Percentiles rank a stretch among this genome's conserved stretches.
These are phyloP conservation scores for Aspergillus proliferans DNA, from an alignment of 2,329 filamentous ascomycete species.

Conservation along the genomic window DNA sequence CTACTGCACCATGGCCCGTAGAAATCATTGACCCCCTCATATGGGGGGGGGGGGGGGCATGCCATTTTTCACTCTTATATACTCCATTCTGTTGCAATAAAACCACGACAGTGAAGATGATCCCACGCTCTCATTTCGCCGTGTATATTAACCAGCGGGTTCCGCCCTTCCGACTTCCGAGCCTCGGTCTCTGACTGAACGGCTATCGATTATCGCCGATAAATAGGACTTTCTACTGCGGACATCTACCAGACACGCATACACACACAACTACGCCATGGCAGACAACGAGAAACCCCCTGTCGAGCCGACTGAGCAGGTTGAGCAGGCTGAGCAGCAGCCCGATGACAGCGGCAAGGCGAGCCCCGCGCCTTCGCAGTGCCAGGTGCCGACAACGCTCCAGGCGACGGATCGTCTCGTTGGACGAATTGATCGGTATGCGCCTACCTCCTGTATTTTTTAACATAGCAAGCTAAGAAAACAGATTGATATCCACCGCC, in stretches of 20 bases:
- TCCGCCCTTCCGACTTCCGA: slow-evolving; percentile 14
- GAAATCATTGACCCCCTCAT: too few species aligned
- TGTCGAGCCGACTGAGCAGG: slow-evolving; percentile 6
- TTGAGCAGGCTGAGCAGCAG: slow-evolving; percentile 1
- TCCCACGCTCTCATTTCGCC: not conserved
- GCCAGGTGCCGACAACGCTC: slow-evolving; percentile 21
- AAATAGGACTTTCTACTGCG: slow-evolving; percentile 1
- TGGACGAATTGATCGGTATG: slow-evolving; percentile 26
- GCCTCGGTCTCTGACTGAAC: slow-evolving; percentile 18
- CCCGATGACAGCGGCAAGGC: slow-evolving; percentile 4
- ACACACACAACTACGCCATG: slow-evolving; percentile 10
- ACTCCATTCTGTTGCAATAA: not conserved
- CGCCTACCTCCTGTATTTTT: not conserved
- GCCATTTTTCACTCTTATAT: not conserved
- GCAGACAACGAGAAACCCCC: slow-evolving; percentile 12
- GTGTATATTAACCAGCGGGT: not conserved
- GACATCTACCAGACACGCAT: not conserved
- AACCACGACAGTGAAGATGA: not conserved
- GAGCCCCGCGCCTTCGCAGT: slow-evolving; percentile 8
- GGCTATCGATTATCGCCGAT: not conserved
- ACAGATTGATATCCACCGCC: slow-evolving; percentile 60
- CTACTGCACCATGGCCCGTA: too few species aligned
- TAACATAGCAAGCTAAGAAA: slow-evolving; percentile 4
- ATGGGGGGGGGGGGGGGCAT: not conserved
- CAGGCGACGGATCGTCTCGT: slow-evolving; percentile 23